phyloP scores from a whole-genome alignment of 345 rosid genomes.

The Corchorus olitorius region DNA sequence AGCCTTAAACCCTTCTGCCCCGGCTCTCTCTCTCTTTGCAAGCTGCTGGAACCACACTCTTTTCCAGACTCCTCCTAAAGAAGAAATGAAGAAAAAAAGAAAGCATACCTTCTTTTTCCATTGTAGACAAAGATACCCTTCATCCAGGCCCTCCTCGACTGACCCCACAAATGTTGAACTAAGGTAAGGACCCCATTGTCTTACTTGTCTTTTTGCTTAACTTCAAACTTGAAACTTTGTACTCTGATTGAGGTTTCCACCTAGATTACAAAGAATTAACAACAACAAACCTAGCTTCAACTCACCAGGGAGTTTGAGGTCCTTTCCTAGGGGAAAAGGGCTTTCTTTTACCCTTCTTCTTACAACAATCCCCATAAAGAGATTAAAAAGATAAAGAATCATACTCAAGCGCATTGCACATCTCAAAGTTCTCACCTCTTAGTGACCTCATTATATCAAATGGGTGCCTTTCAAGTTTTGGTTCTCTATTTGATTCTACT shows the following conservation, averaged over 20 bases:
- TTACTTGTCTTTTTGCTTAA: neutral
- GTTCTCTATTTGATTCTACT: conserved; percentile 41
- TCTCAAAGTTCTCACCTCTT: conserved; percentile 10
- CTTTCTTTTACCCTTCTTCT: conserved; percentile 17
- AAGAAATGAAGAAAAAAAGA: conserved; percentile 6
- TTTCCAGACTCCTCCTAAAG: conserved; percentile 8
- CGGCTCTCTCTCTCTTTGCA: conserved; percentile 4
- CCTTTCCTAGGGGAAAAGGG: conserved; percentile 23
- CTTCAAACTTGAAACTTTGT: conserved; percentile 14
- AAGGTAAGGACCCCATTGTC: conserved; percentile 1
- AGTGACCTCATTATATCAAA: conserved; percentile 21
- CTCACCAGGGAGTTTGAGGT: conserved; percentile 29
- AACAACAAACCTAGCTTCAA: neutral
- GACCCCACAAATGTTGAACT: conserved; percentile 23
- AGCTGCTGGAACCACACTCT: neutral
- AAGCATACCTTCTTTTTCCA: conserved; percentile 10
- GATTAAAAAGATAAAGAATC: conserved; percentile 9
- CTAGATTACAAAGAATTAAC: neutral
- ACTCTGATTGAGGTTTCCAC: conserved; percentile 9
- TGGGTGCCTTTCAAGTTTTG: conserved; percentile 41
- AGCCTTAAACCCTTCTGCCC: neutral
- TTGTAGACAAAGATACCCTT: conserved; percentile 20
- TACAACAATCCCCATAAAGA: conserved; percentile 27
- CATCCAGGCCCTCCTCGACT: neutral
- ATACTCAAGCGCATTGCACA: conserved; percentile 20